Conservation (phyloP, 148 eudicot species). For the Limonium bicolor region DNA sequence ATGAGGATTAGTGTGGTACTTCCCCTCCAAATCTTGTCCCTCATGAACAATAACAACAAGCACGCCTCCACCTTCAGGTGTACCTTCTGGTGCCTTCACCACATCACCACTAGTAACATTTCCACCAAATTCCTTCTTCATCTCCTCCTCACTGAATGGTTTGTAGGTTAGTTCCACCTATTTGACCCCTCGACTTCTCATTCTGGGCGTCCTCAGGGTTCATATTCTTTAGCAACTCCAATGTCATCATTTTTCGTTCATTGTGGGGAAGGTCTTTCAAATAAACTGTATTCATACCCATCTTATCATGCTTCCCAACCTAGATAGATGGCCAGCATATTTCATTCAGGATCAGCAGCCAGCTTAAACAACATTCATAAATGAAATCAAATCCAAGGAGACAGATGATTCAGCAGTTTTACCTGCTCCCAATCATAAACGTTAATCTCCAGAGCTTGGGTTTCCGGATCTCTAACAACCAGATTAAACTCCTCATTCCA, state of each 20-base stretch:
- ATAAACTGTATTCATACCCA: conserved; percentile 68
- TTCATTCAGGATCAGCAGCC: not conserved
- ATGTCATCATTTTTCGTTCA: conserved; percentile 43
- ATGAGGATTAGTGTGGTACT: conserved; percentile 81
- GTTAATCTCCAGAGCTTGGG: conserved; percentile 41
- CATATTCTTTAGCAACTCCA: conserved; percentile 51
- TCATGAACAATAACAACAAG: conserved; percentile 58
- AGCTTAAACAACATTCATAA: not conserved
- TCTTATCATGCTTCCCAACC: conserved; percentile 80
- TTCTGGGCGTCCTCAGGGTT: conserved; percentile 57
- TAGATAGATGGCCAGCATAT: conserved; percentile 6
- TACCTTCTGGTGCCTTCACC: conserved; percentile 65
- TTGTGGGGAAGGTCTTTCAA: conserved; percentile 65
- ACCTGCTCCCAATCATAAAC: conserved; percentile 97
- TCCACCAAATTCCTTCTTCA: conserved; percentile 34
- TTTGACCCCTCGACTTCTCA: conserved; percentile 71
- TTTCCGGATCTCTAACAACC: conserved; percentile 62
- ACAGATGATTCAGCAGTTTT: not conserved
- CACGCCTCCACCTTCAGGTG: conserved; percentile 71
- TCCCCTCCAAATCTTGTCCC: conserved; percentile 84
- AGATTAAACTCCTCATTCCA: conserved; percentile 82
- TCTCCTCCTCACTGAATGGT: conserved; percentile 55
- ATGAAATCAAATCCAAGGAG: not conserved
- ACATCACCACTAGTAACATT: conserved; percentile 16
- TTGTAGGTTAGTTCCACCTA: conserved; percentile 60